These are phyloP conservation scores for Ustilago tritici DNA, from an alignment of 1,284 basidiomycete genomes.

Conservation along the genomic window DNA sequence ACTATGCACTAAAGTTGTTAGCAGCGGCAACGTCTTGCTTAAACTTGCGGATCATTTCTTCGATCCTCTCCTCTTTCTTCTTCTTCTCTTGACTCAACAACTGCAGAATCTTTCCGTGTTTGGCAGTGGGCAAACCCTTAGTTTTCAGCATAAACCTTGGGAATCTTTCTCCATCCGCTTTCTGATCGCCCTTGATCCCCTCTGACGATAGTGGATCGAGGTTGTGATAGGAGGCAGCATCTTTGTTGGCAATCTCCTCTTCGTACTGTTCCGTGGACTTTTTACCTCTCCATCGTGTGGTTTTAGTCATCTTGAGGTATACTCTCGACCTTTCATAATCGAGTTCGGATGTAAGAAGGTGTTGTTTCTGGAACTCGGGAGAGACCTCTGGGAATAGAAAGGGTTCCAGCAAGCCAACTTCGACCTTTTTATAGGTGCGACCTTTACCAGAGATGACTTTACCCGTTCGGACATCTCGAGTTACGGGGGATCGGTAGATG, in stretches of 20 bases:
- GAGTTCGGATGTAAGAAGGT: conserved; percentile 55
- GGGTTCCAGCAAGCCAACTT: conserved; percentile 67
- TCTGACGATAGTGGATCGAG: conserved; percentile 21
- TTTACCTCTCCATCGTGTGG: conserved; percentile 55
- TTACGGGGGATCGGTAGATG: conserved; percentile 75
- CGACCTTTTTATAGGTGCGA: conserved; percentile 66
- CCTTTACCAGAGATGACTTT: conserved; percentile 70
- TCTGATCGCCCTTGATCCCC: conserved; percentile 14
- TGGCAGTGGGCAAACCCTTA: conserved; percentile 53
- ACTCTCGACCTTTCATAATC: conserved; percentile 53
- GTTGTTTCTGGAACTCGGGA: conserved; percentile 52
- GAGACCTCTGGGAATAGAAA: conserved; percentile 66
- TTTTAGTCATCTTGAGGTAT: conserved; percentile 63
- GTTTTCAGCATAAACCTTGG: conserved; percentile 44
- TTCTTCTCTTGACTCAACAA: conserved; percentile 47
- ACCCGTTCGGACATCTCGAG: conserved; percentile 71
- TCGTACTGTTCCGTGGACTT: conserved; percentile 46
- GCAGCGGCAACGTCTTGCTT: conserved; percentile 20
- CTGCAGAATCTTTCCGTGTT: conserved; percentile 60
- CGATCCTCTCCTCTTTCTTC: conserved; percentile 53
- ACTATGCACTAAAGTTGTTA: background rate
- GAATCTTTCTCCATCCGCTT: conserved; percentile 22
- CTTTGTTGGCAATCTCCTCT: conserved; percentile 31
- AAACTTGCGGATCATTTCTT: conserved; percentile 42
- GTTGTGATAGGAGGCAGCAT: conserved; percentile 18